A percentile compares a stretch with the other conserved stretches of the same genome.
phyloP scores from a whole-genome alignment of 1,139 yeast species.

The Nematodospora anomalae region DNA sequence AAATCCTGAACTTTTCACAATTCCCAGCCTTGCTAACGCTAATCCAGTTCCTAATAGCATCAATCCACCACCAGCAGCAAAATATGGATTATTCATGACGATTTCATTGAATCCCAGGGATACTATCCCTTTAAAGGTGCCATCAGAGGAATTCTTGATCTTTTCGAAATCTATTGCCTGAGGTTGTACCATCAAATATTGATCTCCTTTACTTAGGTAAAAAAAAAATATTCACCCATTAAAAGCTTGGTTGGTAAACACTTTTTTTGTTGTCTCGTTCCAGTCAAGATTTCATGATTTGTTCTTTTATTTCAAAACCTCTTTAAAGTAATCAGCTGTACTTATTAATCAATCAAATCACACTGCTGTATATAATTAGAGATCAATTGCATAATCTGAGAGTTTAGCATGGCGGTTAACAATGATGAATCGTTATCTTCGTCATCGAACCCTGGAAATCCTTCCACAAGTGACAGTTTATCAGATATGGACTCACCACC shows the following conservation, averaged over 20 bases:
- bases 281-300: neutral
- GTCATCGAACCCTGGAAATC: neutral
- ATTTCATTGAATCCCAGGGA: constrained; percentile 50
- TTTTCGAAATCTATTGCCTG: constrained; percentile 35
- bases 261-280: neutral
- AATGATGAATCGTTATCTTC: neutral
- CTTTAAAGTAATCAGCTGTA: neutral
- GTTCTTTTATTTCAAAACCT: neutral
- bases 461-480: neutral
- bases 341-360: neutral
- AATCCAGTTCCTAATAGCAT: constrained; percentile 90
- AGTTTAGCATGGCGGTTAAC: neutral
- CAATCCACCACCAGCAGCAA: constrained; percentile 96
- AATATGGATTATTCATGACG: constrained; percentile 78
- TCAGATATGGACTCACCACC: constrained; percentile 4
- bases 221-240: too few species aligned
- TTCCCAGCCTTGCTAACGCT: constrained; percentile 74
- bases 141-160: constrained; percentile 39
- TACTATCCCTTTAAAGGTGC: constrained; percentile 36
- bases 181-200: constrained; percentile 14
- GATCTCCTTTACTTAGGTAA: neutral
- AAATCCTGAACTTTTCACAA: constrained; percentile 62
- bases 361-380: too few species aligned
- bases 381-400: too few species aligned
- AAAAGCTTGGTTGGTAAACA: too few species aligned